phyloP scores from a whole-genome alignment of 2,329 filamentous ascomycete species.

The Neonectria punicea region DNA sequence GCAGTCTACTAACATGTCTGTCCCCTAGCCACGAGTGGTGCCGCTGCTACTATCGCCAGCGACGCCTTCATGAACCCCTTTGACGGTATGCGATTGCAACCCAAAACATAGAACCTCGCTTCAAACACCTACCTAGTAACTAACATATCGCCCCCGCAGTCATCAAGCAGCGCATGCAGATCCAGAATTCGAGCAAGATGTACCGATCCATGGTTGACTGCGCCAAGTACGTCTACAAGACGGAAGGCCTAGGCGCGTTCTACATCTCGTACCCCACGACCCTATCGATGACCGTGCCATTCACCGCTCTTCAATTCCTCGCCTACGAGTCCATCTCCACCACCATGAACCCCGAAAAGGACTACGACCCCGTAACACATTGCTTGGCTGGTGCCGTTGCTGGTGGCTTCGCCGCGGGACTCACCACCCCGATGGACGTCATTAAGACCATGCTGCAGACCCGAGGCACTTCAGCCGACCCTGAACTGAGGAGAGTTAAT shows the following conservation, averaged over 20 bases:
- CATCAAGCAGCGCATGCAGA: slow-evolving; percentile 99
- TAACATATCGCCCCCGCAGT: slow-evolving; percentile 65
- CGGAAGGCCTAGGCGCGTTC: slow-evolving; percentile 90
- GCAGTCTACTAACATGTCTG: slow-evolving; percentile 23
- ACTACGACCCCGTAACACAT: slow-evolving; percentile 93
- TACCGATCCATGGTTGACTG: slow-evolving; percentile 90
- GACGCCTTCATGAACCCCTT: slow-evolving; percentile 99
- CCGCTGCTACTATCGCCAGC: slow-evolving; percentile 94
- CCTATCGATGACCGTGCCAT: slow-evolving; percentile 97
- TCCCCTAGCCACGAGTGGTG: slow-evolving; percentile 83
- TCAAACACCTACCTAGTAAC: background rate
- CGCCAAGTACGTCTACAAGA: slow-evolving; percentile 85
- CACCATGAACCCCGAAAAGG: slow-evolving; percentile 84
- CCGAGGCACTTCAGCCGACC: slow-evolving; percentile 82
- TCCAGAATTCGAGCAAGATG: slow-evolving; percentile 88
- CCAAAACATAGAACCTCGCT: background rate
- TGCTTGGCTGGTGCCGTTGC: slow-evolving; percentile 92
- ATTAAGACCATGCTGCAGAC: slow-evolving; percentile 99
- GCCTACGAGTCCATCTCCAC: slow-evolving; percentile 98
- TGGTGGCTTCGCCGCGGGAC: slow-evolving; percentile 89
- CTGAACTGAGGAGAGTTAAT: slow-evolving; percentile 85
- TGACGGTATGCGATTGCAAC: slow-evolving; percentile 74
- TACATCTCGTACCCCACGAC: slow-evolving; percentile 99
- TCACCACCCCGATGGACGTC: slow-evolving; percentile 97
- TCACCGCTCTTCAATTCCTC: slow-evolving; percentile 96